A percentile compares a stretch with the other conserved stretches of the same genome.
Conservation (phyloP, 768 basidiomycete species). For the Psilocybe tampanensis region DNA sequence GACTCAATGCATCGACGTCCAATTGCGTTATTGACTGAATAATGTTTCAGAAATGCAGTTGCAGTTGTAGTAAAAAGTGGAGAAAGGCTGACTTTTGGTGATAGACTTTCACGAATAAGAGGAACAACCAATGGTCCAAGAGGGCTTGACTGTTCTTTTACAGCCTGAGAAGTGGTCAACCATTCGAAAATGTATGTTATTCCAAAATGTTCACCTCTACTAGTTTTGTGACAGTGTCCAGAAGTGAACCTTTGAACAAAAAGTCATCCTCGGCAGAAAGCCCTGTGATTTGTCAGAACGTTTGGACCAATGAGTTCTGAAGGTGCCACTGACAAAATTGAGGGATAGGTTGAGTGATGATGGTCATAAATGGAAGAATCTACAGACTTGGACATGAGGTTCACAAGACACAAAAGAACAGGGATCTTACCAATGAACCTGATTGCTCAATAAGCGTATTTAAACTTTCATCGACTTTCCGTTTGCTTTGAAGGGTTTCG, state of each 20-base stretch:
- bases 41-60: neutral
- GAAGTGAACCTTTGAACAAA: constrained; percentile 69
- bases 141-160: constrained; percentile 59
- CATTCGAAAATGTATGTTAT: neutral
- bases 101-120: constrained; percentile 65
- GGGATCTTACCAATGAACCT: constrained; percentile 37
- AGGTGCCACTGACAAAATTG: constrained; percentile 63
- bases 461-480: constrained; percentile 67
- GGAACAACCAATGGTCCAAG: constrained; percentile 61
- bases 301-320: neutral
- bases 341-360: constrained; percentile 68
- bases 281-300: constrained; percentile 47
- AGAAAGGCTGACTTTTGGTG: constrained; percentile 47
- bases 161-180: constrained; percentile 49
- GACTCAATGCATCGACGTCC: constrained; percentile 74
- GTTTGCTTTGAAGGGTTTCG: constrained; percentile 77
- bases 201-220: constrained; percentile 50
- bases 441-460: constrained; percentile 68
- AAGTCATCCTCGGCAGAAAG: constrained; percentile 65
- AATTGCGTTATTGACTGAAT: constrained; percentile 64
- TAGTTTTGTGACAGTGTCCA: constrained; percentile 71
- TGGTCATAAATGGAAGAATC: constrained; percentile 67
- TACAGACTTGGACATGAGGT: too few species aligned
- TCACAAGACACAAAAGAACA: too few species aligned
- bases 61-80: neutral